A percentile compares a stretch with the other conserved stretches of the same genome.
phyloP scores from a whole-genome alignment of 345 rosid genomes.

The Dovyalis caffra region DNA sequence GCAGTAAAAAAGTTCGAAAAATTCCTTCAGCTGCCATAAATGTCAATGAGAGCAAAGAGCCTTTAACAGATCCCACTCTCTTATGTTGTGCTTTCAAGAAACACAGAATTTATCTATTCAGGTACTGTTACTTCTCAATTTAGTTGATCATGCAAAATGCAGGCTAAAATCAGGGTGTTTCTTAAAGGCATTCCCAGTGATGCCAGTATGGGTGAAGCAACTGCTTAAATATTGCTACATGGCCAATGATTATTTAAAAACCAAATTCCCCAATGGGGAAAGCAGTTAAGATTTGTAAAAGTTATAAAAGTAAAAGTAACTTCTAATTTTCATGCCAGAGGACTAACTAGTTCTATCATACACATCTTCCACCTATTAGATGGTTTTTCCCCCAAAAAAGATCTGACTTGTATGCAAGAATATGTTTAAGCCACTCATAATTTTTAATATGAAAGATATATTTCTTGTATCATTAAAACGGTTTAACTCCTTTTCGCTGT shows the following conservation, averaged over 20 bases:
- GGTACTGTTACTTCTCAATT: constrained; percentile 36
- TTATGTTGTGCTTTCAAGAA: constrained; percentile 93
- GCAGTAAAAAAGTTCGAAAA: constrained; percentile 85
- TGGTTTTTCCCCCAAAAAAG: background rate
- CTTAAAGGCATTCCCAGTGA: background rate
- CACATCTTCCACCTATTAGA: background rate
- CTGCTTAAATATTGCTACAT: background rate
- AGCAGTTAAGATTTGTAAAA: background rate
- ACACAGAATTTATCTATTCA: constrained; percentile 88
- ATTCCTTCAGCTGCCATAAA: constrained; percentile 86
- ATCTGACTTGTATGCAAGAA: background rate
- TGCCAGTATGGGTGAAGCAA: background rate
- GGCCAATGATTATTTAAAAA: background rate
- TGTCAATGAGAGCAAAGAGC: constrained; percentile 94
- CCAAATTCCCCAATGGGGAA: background rate
- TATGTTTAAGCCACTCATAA: background rate
- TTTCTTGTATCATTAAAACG: background rate
- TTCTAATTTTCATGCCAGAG: too few species aligned
- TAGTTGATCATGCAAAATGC: background rate
- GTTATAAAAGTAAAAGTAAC: background rate
- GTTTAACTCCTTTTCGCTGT: background rate
- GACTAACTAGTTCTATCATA: too few species aligned
- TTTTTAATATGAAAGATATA: background rate
- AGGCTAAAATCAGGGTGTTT: background rate
- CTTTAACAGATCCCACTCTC: constrained; percentile 82